These are phyloP conservation scores for Funneliformis mosseae DNA, from an alignment of 192 early-diverging fungal genomes.

Conservation along the genomic window DNA sequence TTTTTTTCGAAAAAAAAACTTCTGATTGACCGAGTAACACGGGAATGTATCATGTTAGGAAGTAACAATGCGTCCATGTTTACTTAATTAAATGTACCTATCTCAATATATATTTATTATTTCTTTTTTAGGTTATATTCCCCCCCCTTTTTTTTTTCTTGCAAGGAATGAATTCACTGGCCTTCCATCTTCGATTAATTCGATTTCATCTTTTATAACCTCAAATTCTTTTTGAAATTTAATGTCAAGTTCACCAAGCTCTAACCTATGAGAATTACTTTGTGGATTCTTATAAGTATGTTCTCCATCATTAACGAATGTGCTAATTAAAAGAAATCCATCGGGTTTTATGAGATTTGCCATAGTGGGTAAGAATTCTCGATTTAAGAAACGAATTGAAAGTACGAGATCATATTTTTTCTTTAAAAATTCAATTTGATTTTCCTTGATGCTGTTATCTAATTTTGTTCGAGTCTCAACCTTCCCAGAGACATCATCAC, in stretches of 20 bases:
- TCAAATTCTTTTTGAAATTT: slow-evolving; percentile 33
- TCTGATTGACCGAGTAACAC: no score
- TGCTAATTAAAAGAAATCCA: slow-evolving; percentile 44
- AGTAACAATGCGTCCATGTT: no score
- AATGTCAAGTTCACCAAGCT: slow-evolving; percentile 32
- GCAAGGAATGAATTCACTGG: slow-evolving; percentile 44
- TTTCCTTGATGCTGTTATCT: not conserved
- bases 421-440: not conserved
- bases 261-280: slow-evolving; percentile 35
- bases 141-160: slow-evolving; percentile 23
- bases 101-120: not conserved
- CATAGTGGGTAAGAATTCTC: slow-evolving; percentile 36
- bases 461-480: not conserved
- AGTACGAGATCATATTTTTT: slow-evolving; percentile 38
- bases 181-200: slow-evolving; percentile 44
- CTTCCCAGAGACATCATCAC: not conserved
- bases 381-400: slow-evolving; percentile 40
- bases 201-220: slow-evolving; percentile 38
- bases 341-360: slow-evolving; percentile 38
- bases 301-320: slow-evolving; percentile 40
- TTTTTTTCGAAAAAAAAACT: no score
- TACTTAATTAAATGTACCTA: not conserved
- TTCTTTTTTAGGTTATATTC: not conserved
- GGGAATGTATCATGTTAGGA: no score
- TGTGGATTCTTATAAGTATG: slow-evolving; percentile 39